A percentile compares a stretch with the other conserved stretches of the same genome.
Conservation (phyloP, 495 filamentous ascomycete genomes). For the Apiosordaria backusii region DNA sequence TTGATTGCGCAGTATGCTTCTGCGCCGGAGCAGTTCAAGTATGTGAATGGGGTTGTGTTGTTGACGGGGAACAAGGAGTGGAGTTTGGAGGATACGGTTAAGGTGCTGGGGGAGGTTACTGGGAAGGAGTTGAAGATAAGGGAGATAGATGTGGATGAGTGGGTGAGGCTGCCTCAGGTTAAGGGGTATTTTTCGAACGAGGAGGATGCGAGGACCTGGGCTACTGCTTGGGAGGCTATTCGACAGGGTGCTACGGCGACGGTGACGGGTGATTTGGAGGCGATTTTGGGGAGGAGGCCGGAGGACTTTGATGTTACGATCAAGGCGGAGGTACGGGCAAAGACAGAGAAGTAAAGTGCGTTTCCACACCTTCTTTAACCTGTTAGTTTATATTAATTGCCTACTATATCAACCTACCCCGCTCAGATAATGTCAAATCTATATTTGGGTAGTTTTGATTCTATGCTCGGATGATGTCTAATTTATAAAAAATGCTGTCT, state of each 20-base stretch:
- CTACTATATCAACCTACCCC: too few relatives aligned
- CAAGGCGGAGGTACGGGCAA: conserved; percentile 25
- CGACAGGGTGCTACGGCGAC: conserved; percentile 40
- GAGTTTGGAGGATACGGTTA: conserved; percentile 40
- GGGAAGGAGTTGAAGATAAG: conserved; percentile 31
- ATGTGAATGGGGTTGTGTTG: conserved; percentile 37
- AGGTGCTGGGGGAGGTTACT: conserved; percentile 32
- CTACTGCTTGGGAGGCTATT: conserved; percentile 46
- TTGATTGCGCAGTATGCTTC: conserved; percentile 34
- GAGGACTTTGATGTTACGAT: conserved; percentile 30
- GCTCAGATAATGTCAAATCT: too few relatives aligned
- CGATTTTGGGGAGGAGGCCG: conserved; percentile 40
- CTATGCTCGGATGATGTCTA: too few relatives aligned
- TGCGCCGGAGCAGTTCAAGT: conserved; percentile 25
- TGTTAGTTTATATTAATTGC: too few relatives aligned
- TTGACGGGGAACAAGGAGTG: conserved; percentile 41
- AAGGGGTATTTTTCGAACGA: conserved; percentile 17
- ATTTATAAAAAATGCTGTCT: too few relatives aligned
- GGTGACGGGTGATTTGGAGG: conserved; percentile 31
- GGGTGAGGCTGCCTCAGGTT: conserved; percentile 34
- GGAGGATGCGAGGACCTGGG: conserved; percentile 28
- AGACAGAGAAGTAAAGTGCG: not conserved
- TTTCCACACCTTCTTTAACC: too few relatives aligned
- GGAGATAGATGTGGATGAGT: conserved; percentile 43
- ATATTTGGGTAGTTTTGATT: too few relatives aligned